Percentiles rank a stretch among this genome's conserved stretches.
Evolutionary conservation across 1,284 basidiomycete species (phyloP).

Genomic region (Wallemia ichthyophaga): DNA sequence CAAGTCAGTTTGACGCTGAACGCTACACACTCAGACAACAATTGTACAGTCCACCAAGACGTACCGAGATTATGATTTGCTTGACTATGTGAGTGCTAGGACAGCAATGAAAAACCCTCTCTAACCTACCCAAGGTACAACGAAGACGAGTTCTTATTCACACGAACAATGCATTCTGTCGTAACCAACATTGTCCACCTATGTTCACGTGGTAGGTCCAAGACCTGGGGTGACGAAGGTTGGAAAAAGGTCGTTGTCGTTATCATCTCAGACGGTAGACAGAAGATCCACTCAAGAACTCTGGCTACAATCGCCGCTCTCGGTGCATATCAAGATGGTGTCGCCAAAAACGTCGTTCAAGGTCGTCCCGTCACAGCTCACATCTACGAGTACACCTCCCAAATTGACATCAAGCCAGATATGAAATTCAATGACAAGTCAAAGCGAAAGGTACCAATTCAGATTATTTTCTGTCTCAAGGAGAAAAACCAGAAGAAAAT

Average conservation of each 20-base stretch:
- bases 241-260: conserved; percentile 92
- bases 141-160: conserved; percentile 44
- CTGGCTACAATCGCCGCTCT: conserved; percentile 59
- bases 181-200: conserved; percentile 64
- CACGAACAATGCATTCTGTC: conserved; percentile 67
- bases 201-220: conserved; percentile 47
- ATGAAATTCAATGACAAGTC: conserved; percentile 56
- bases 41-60: conserved; percentile 44
- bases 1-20: conserved; percentile 49
- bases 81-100: conserved; percentile 39
- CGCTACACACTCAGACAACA: conserved; percentile 64
- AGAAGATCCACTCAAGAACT: conserved; percentile 60
- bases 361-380: conserved; percentile 37
- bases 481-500: conserved; percentile 73
- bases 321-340: conserved; percentile 65
- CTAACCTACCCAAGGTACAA: conserved; percentile 5
- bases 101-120: neutral
- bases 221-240: conserved; percentile 83
- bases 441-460: conserved; percentile 52
- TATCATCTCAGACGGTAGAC: conserved; percentile 49
- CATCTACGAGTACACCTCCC: conserved; percentile 80
- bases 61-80: conserved; percentile 49
- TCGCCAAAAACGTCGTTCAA: conserved; percentile 75
- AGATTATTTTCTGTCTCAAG: conserved; percentile 80
- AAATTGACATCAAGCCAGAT: conserved; percentile 45